phyloP scores from a whole-genome alignment of 2,329 filamentous ascomycete species.

The Pochonia chlamydosporia region DNA sequence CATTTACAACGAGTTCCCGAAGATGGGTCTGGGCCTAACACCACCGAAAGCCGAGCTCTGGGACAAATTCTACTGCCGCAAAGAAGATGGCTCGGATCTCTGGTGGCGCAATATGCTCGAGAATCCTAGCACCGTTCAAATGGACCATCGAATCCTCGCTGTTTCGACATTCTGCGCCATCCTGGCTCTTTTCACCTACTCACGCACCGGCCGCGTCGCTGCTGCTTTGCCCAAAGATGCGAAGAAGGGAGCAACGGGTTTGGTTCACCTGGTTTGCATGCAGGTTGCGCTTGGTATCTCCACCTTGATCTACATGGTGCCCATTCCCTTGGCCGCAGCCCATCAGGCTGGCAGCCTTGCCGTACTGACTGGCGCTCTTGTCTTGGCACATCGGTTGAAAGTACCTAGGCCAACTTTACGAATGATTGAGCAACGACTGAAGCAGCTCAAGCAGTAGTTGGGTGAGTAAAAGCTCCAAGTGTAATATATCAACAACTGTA shows the following conservation, averaged over 20 bases:
- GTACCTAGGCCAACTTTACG: constrained; percentile 61
- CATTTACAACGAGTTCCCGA: constrained; percentile 98
- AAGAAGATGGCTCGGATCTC: constrained; percentile 71
- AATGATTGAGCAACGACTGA: constrained; percentile 49
- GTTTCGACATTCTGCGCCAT: constrained; percentile 82
- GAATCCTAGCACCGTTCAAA: constrained; percentile 91
- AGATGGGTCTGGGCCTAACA: constrained; percentile 79
- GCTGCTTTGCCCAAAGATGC: constrained; percentile 57
- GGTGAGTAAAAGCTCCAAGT: not conserved
- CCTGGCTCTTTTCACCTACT: constrained; percentile 74
- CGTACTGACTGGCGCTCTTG: constrained; percentile 72
- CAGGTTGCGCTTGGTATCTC: constrained; percentile 85
- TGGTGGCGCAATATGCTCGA: constrained; percentile 98
- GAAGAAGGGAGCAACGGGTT: constrained; percentile 65
- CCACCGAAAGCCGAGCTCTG: constrained; percentile 81
- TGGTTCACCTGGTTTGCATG: constrained; percentile 75
- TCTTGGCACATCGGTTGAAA: constrained; percentile 73
- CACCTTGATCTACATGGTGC: constrained; percentile 91
- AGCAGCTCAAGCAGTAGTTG: constrained; percentile 18
- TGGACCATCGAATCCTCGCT: constrained; percentile 90
- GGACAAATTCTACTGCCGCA: constrained; percentile 77
- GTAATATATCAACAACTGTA: too few relatives aligned
- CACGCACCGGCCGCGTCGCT: constrained; percentile 56
- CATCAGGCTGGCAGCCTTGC: constrained; percentile 90
- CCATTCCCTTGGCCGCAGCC: constrained; percentile 77